phyloP scores from a whole-genome alignment of 768 basidiomycete genomes.

The Phanerochaete carnosa region DNA sequence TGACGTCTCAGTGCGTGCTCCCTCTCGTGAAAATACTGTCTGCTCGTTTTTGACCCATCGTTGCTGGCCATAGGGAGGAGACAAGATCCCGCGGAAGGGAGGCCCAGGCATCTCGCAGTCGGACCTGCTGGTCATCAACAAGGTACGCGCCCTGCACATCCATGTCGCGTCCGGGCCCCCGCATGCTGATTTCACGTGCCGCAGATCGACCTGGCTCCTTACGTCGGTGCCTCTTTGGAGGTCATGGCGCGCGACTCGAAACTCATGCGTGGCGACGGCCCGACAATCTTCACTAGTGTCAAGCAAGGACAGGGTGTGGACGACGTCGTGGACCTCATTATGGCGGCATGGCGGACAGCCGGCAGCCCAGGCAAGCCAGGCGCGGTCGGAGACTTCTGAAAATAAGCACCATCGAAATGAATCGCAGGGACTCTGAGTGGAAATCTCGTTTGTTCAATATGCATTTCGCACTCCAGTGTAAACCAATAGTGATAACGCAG shows the following conservation, averaged over 20 bases:
- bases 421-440: not conserved
- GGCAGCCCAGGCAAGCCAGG: slow-evolving; percentile 66
- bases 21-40: too few relatives aligned
- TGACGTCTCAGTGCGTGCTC: slow-evolving; percentile 65
- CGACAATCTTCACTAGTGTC: slow-evolving; percentile 88
- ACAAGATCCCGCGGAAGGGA: slow-evolving; percentile 98
- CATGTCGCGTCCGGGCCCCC: not conserved
- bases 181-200: not conserved
- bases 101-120: slow-evolving; percentile 97
- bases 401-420: not conserved
- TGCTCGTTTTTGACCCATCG: too few relatives aligned
- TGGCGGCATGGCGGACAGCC: slow-evolving; percentile 86
- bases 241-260: slow-evolving; percentile 95
- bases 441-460: too few relatives aligned
- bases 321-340: slow-evolving; percentile 75
- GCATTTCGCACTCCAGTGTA: too few relatives aligned
- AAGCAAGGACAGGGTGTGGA: slow-evolving; percentile 75
- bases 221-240: slow-evolving; percentile 89
- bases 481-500: not conserved
- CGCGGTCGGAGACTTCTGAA: slow-evolving; percentile 16
- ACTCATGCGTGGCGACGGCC: slow-evolving; percentile 91
- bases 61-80: slow-evolving; percentile 84
- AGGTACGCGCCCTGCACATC: slow-evolving; percentile 43
- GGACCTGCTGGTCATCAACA: slow-evolving; percentile 93
- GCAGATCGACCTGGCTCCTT: slow-evolving; percentile 89